A percentile compares a stretch with the other conserved stretches of the same genome.
phyloP scores from a whole-genome alignment of 441 rosid species.

The Jatropha multifida region DNA sequence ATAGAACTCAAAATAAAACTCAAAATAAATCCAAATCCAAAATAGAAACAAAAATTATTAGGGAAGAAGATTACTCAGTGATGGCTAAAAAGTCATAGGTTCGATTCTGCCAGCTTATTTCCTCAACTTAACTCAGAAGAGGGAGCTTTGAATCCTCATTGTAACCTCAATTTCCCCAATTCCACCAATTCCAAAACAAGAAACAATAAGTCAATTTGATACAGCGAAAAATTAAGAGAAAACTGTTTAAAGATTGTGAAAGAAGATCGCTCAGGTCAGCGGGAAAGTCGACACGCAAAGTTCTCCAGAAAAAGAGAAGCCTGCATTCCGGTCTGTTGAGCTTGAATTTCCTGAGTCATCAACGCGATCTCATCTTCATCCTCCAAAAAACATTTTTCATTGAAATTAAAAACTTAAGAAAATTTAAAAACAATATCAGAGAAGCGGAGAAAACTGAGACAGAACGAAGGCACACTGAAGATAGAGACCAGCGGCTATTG shows the following conservation, averaged over 20 bases:
- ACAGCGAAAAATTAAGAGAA: neutral
- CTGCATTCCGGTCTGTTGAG: constrained; percentile 96
- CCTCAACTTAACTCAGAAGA: constrained; percentile 71
- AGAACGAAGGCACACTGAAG: neutral
- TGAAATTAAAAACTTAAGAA: neutral
- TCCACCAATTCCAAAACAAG: neutral
- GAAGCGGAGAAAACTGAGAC: too few species aligned
- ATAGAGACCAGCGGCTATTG: neutral
- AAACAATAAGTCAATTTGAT: neutral
- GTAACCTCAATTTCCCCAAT: constrained; percentile 31
- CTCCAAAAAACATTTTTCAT: too few species aligned
- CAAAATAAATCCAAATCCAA: neutral
- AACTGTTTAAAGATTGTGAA: neutral
- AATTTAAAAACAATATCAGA: neutral
- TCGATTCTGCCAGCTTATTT: constrained; percentile 84
- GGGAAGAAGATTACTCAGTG: constrained; percentile 53
- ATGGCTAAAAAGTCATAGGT: constrained; percentile 57
- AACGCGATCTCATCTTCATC: constrained; percentile 31
- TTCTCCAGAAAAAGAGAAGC: constrained; percentile 33
- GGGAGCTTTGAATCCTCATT: constrained; percentile 77
- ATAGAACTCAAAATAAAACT: too few species aligned
- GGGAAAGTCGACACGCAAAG: constrained; percentile 83
- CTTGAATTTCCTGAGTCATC: constrained; percentile 85
- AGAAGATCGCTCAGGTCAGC: constrained; percentile 75
- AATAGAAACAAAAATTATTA: neutral